These are phyloP conservation scores for Candolleomyces eurysporus DNA, from an alignment of 768 basidiomycete genomes.

Conservation along the genomic window DNA sequence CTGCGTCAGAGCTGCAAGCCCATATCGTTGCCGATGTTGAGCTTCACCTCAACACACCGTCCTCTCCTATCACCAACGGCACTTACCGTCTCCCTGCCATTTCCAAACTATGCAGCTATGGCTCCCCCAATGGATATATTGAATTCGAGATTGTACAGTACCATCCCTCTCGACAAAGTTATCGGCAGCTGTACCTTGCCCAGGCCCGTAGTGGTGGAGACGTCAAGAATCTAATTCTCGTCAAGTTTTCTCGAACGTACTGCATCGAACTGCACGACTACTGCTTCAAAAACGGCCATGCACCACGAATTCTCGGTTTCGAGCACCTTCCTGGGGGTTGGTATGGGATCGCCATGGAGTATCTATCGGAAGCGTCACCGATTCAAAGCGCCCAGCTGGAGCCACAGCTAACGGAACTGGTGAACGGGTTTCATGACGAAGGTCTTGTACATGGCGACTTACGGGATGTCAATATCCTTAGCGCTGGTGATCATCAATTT, in stretches of 20 bases:
- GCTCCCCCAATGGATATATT: slow-evolving; percentile 5
- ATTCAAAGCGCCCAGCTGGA: not conserved
- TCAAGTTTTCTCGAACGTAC: slow-evolving; percentile 23
- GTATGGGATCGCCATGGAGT: slow-evolving; percentile 24
- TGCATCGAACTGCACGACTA: slow-evolving; percentile 17
- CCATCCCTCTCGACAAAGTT: slow-evolving; percentile 1
- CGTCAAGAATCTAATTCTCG: slow-evolving; percentile 9
- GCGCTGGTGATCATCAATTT: not conserved
- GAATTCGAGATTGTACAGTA: slow-evolving; percentile 10
- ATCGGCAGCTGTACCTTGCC: slow-evolving; percentile 11
- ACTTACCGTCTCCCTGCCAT: slow-evolving; percentile 1
- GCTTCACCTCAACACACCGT: slow-evolving; percentile 1
- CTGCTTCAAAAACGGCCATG: slow-evolving; percentile 19
- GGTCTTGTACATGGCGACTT: slow-evolving; percentile 19
- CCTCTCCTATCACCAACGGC: slow-evolving; percentile 5
- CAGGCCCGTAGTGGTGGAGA: not conserved
- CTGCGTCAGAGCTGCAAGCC: slow-evolving; percentile 15
- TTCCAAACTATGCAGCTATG: slow-evolving; percentile 7
- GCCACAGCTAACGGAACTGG: slow-evolving; percentile 1
- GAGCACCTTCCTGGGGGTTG: slow-evolving; percentile 26
- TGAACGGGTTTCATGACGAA: slow-evolving; percentile 14
- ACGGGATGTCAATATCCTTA: slow-evolving; percentile 13
- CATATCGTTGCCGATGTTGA: slow-evolving; percentile 10
- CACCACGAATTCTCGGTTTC: slow-evolving; percentile 22
- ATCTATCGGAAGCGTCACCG: slow-evolving; percentile 3